Evolutionary conservation across 2,329 filamentous ascomycete species (phyloP).

Genomic region (Metarhizium humberi): DNA sequence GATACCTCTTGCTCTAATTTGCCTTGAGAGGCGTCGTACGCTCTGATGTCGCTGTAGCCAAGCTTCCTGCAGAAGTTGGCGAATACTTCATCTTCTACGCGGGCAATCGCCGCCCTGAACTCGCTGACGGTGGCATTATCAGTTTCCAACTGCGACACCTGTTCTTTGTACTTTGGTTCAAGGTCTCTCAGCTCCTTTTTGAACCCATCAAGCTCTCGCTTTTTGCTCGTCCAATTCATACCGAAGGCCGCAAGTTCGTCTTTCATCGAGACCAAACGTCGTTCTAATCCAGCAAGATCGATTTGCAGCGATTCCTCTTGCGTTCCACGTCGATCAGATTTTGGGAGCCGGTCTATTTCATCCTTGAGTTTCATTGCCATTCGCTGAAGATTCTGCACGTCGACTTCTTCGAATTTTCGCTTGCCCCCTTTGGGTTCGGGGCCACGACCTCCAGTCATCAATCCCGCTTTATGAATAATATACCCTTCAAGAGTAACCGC

Average conservation of each 20-base stretch:
- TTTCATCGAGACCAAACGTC: constrained; percentile 60
- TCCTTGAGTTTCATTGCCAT: constrained; percentile 66
- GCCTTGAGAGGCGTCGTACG: constrained; percentile 89
- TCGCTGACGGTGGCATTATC: constrained; percentile 40
- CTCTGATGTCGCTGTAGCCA: constrained; percentile 80
- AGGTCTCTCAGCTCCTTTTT: constrained; percentile 66
- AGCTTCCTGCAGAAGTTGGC: constrained; percentile 74
- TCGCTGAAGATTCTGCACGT: constrained; percentile 75
- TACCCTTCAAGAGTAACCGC: constrained; percentile 92
- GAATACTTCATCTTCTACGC: constrained; percentile 85
- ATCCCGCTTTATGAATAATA: constrained; percentile 90
- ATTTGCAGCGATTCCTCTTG: constrained; percentile 76
- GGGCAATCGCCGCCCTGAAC: constrained; percentile 55
- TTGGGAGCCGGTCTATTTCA: constrained; percentile 73
- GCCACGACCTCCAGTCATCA: constrained; percentile 92
- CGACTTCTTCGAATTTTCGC: constrained; percentile 80
- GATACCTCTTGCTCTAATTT: constrained; percentile 83
- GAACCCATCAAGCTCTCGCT: constrained; percentile 67
- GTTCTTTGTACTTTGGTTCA: constrained; percentile 68
- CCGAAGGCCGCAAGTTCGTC: constrained; percentile 71
- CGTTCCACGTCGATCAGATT: constrained; percentile 61
- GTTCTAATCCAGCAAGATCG: constrained; percentile 71
- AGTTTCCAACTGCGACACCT: constrained; percentile 57
- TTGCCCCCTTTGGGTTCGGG: constrained; percentile 65
- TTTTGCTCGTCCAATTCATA: constrained; percentile 76